Evolutionary conservation across 2,329 filamentous ascomycete genomes (phyloP), one percentile per base, ranked within the genome.

Genomic region (Madurella fahalii): DNA sequence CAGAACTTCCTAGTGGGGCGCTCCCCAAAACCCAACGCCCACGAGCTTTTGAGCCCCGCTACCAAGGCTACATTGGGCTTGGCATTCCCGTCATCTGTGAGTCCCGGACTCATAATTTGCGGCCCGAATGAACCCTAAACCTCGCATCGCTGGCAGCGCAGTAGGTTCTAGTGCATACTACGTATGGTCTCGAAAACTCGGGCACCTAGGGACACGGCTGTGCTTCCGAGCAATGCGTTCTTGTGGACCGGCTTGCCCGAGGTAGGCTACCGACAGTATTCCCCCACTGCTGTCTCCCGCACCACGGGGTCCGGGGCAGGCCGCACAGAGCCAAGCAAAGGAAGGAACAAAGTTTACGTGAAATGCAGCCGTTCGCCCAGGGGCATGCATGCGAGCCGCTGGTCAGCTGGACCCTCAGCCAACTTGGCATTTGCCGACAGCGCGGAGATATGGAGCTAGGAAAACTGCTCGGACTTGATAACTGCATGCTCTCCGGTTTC

Each of bases 351-450:
- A 37, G 34, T 37, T 11, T 37, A 37, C 34, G 9, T 12, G 13
- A 11, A 37, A 37, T 37, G 9, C 34, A 37, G 34, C 34, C 34
- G 9, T 37, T 37, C 34, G 13, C 34, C 31, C 34, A 37, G 34
- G 34, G 34, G 34, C 34, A 37, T 37, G 34, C 34, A 37, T 37
- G 9, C 34, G 34, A 37, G 34, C 34, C 11, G 48, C 44, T 39
- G 53, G 53, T 55, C 53, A 54, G 42, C 37, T 54, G 52, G 42
- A 31, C 47, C 1, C 39, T 12, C 9, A 40, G 39, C 42, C 20
- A 13, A 9, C 53, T 56, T 56, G 53, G 53, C 53, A 49, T 45
- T 49, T 52, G 49, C 44, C 25, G 40, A 48, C 7, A 37, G 16
- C 12, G n/a, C 52, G 51, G 41, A 42, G 40, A 44, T 30, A 39